phyloP scores from a whole-genome alignment of 75 land plant species.

The Selaginella moellendorffii region DNA sequence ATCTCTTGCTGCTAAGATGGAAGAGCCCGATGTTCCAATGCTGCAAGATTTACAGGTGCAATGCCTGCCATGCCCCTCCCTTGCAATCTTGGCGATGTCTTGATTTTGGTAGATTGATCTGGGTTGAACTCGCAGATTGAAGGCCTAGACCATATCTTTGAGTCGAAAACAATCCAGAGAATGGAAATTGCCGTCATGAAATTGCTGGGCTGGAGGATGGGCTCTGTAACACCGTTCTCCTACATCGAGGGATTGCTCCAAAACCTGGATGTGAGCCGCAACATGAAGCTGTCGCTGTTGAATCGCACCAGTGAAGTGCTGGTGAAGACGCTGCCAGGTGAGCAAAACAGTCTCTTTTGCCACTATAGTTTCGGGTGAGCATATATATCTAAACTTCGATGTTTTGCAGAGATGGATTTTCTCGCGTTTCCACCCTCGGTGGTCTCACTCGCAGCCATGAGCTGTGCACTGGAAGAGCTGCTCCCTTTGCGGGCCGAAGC shows the following conservation, averaged over 20 bases:
- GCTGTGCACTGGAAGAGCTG: slow-evolving; percentile 17
- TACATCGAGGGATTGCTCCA: background rate
- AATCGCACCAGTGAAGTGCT: slow-evolving; percentile 10
- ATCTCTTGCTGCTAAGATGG: slow-evolving; percentile 1
- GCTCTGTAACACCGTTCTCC: slow-evolving; percentile 9
- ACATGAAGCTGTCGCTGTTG: background rate
- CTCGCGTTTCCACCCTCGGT: slow-evolving; percentile 15
- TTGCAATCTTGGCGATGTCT: background rate
- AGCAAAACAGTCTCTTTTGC: background rate
- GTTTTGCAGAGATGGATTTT: slow-evolving; percentile 12
- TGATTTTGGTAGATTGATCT: background rate
- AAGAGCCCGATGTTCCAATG: slow-evolving; percentile 8
- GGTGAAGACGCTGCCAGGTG: slow-evolving; percentile 9
- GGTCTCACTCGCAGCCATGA: background rate
- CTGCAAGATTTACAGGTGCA: slow-evolving; percentile 6
- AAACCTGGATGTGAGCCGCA: background rate
- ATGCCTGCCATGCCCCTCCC: background rate
- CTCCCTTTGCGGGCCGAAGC: slow-evolving; percentile 12
- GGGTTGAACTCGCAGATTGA: slow-evolving; percentile 4
- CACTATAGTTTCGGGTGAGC: background rate
- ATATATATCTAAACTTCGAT: background rate
- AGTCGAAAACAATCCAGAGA: slow-evolving; percentile 8
- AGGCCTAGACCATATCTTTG: slow-evolving; percentile 4
- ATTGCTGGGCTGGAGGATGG: slow-evolving; percentile 3
- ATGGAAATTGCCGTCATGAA: slow-evolving; percentile 6